A percentile compares a stretch with the other conserved stretches of the same genome.
phyloP scores from a whole-genome alignment of 1,139 yeast species.

The Geotrichum histeridarum region DNA sequence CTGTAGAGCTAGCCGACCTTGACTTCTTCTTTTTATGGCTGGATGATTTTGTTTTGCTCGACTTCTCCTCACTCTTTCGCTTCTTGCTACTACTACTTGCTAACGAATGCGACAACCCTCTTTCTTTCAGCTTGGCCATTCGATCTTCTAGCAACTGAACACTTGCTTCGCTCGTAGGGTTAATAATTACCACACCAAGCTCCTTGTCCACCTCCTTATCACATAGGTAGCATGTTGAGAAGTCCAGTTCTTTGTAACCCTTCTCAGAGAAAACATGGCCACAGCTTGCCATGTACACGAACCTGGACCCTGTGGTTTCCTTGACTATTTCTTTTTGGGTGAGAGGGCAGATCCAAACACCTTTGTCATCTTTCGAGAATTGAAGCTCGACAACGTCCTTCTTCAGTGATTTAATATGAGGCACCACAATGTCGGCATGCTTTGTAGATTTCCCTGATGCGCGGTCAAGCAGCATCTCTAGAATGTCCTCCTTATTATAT shows the following conservation, averaged over 20 bases:
- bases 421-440: slow-evolving; percentile 13
- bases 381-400: slow-evolving; percentile 49
- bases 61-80: slow-evolving; percentile 6
- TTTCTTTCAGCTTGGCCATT: slow-evolving; percentile 34
- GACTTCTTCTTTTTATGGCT: slow-evolving; percentile 3
- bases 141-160: slow-evolving; percentile 36
- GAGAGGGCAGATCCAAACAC: slow-evolving; percentile 51
- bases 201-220: slow-evolving; percentile 31
- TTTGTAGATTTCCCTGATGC: slow-evolving; percentile 32
- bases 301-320: slow-evolving; percentile 36
- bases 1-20: not conserved
- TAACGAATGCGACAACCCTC: slow-evolving; percentile 49
- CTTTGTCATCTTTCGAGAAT: slow-evolving; percentile 27
- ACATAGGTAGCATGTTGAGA: slow-evolving; percentile 43
- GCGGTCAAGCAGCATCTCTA: slow-evolving; percentile 51
- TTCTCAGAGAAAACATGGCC: slow-evolving; percentile 50
- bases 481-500: slow-evolving; percentile 62
- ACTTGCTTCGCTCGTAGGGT: slow-evolving; percentile 36
- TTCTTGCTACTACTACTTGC: slow-evolving; percentile 36
- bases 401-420: slow-evolving; percentile 26
- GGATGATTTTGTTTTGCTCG: not conserved
- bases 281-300: slow-evolving; percentile 49
- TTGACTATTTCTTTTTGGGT: slow-evolving; percentile 40
- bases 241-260: slow-evolving; percentile 28
- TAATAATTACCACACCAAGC: slow-evolving; percentile 39